phyloP scores from a whole-genome alignment of 2,329 filamentous ascomycete genomes.

The Spiromastix sp. region DNA sequence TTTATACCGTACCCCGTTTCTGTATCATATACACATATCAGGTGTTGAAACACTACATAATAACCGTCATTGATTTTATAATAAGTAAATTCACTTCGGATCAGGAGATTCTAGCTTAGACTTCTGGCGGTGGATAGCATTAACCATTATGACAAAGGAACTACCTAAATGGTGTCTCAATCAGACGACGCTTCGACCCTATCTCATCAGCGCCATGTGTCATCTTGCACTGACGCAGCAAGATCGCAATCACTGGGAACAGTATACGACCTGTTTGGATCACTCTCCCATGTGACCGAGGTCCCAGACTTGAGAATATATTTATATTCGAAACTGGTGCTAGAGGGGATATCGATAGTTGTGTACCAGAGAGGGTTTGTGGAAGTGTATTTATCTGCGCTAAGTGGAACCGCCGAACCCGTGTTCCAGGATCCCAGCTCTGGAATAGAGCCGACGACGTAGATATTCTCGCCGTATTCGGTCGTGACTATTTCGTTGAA shows the following conservation, averaged over 20 bases:
- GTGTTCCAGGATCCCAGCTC: constrained; percentile 55
- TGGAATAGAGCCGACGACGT: constrained; percentile 50
- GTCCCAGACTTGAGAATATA: constrained; percentile 52
- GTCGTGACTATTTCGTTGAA: constrained; percentile 52
- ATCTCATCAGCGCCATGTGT: not conserved
- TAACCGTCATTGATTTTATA: too few species aligned
- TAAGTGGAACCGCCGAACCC: constrained; percentile 44
- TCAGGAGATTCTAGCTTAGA: too few species aligned
- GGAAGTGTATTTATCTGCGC: constrained; percentile 51
- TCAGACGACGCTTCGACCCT: too few species aligned
- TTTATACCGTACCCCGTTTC: too few species aligned
- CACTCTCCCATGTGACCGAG: constrained; percentile 53
- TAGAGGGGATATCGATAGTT: constrained; percentile 45
- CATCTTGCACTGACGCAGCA: too few species aligned
- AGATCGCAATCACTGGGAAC: constrained; percentile 27
- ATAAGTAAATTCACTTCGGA: too few species aligned
- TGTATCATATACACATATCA: too few species aligned
- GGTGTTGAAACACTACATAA: too few species aligned
- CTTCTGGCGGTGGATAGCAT: too few species aligned
- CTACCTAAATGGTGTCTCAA: too few species aligned
- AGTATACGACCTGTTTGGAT: constrained; percentile 35
- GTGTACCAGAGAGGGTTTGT: too few species aligned
- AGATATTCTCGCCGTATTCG: constrained; percentile 52
- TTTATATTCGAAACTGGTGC: constrained; percentile 54
- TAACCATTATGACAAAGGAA: too few species aligned